Evolutionary conservation across 108 stramenopile genomes (phyloP).

Genomic region (Cyclotella kingstonii): DNA sequence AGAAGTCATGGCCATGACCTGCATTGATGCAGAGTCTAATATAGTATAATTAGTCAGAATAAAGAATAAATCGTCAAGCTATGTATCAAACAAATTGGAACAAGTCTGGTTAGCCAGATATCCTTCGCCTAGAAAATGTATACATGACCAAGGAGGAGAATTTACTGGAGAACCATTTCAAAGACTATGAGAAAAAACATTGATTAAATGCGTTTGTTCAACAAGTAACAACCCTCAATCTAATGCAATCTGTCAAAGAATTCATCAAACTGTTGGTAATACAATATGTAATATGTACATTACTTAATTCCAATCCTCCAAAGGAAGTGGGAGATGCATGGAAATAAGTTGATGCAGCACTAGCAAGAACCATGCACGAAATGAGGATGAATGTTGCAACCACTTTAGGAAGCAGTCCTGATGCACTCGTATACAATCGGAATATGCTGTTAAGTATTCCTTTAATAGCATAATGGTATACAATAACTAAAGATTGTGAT

Average conservation of each 20-base stretch:
- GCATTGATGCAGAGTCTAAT: no score
- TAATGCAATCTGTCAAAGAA: slow-evolving; percentile 16
- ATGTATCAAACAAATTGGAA: no score
- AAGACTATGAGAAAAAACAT: not conserved
- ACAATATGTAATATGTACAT: slow-evolving; percentile 26
- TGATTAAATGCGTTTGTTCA: slow-evolving; percentile 4
- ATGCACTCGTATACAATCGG: slow-evolving; percentile 29
- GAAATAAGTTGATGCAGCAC: slow-evolving; percentile 24
- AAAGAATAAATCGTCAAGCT: no score
- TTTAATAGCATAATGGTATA: slow-evolving; percentile 25
- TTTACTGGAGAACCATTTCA: slow-evolving; percentile 39
- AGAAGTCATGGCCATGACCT: no score
- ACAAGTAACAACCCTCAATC: slow-evolving; percentile 13
- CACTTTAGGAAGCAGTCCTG: slow-evolving; percentile 27
- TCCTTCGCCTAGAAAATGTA: slow-evolving; percentile 29
- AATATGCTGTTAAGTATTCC: slow-evolving; percentile 50
- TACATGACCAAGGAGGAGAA: slow-evolving; percentile 20
- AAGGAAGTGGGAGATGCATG: slow-evolving; percentile 9
- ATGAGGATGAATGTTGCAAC: slow-evolving; percentile 15
- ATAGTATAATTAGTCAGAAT: no score
- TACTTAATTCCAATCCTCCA: slow-evolving; percentile 25
- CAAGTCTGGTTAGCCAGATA: slow-evolving; percentile 51
- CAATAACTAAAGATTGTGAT: slow-evolving; percentile 4
- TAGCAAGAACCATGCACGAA: slow-evolving; percentile 32
- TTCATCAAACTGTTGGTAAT: slow-evolving; percentile 23